Evolutionary conservation across 208 protist species (phyloP).

Genomic region (Trypanosoma scelopori): DNA sequence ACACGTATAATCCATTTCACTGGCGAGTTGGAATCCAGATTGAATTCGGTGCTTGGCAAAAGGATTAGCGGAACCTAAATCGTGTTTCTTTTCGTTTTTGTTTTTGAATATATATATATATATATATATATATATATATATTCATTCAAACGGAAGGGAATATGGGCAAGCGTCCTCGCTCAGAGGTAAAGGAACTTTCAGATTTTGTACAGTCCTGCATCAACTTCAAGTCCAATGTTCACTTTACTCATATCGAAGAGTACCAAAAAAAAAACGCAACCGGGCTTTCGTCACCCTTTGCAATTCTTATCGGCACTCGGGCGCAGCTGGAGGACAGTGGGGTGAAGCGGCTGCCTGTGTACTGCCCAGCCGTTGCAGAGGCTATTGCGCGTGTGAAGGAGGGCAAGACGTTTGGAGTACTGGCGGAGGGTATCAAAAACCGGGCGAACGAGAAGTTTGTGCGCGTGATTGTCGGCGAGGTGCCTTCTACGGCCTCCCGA

Average conservation of each 20-base stretch:
- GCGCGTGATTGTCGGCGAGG: constrained; percentile 39
- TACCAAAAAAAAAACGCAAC: constrained; percentile 13
- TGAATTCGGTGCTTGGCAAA: neutral
- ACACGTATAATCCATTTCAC: neutral
- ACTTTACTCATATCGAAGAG: constrained; percentile 43
- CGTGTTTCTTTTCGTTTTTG: too few relatives aligned
- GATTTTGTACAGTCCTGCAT: constrained; percentile 52
- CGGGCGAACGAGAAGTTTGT: constrained; percentile 23
- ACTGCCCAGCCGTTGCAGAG: constrained; percentile 55
- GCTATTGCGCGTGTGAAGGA: constrained; percentile 46
- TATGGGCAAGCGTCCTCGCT: constrained; percentile 31
- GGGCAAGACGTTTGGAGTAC: constrained; percentile 32
- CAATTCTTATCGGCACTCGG: constrained; percentile 55
- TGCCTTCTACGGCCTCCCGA: constrained; percentile 55
- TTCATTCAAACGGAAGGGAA: constrained; percentile 14
- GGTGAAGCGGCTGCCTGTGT: constrained; percentile 46
- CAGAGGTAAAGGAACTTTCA: constrained; percentile 31
- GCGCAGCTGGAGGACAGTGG: constrained; percentile 42
- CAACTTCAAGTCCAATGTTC: constrained; percentile 55
- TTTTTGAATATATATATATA: too few relatives aligned
- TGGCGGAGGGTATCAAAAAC: constrained; percentile 28
- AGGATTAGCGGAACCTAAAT: neutral
- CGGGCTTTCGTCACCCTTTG: constrained; percentile 26
- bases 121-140: too few relatives aligned
- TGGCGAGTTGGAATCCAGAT: neutral